Percentiles rank a stretch among this genome's conserved stretches.
These are phyloP conservation scores for Quercus gilva DNA, from an alignment of 306 rosid species.

Conservation along the genomic window DNA sequence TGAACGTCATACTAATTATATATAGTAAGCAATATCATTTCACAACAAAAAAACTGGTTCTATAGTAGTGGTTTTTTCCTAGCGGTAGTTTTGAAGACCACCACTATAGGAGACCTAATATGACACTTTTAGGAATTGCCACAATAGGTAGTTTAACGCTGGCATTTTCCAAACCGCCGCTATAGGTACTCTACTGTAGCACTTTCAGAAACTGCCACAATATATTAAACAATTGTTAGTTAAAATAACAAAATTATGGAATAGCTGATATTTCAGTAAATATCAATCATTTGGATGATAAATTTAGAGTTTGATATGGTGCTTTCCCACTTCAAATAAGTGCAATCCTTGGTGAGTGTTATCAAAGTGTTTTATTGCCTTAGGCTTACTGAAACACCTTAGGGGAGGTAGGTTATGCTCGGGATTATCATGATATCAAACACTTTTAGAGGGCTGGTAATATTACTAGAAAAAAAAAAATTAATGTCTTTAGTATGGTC, in stretches of 20 bases:
- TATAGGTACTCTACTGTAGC: too few relatives aligned
- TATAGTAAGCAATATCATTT: neutral
- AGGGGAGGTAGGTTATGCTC: neutral
- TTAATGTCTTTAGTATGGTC: neutral
- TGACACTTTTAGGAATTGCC: too few relatives aligned
- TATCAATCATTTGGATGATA: too few relatives aligned
- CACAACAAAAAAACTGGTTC: neutral
- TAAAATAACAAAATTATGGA: neutral
- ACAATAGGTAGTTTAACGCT: too few relatives aligned
- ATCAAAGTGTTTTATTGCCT: neutral
- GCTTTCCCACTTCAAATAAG: neutral
- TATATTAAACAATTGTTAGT: neutral
- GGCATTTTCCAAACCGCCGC: too few relatives aligned
- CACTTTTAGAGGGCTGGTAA: conserved; percentile 14
- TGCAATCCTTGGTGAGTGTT: neutral
- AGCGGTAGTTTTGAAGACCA: too few relatives aligned
- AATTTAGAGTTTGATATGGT: too few relatives aligned
- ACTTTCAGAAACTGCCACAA: too few relatives aligned
- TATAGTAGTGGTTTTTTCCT: too few relatives aligned
- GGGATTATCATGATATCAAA: neutral
- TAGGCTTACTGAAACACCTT: too few relatives aligned
- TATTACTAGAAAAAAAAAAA: neutral
- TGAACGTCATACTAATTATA: neutral
- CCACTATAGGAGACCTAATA: too few relatives aligned
- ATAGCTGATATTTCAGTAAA: neutral